A percentile compares a stretch with the other conserved stretches of the same genome.
These are phyloP conservation scores for Diplodia corticola DNA, from an alignment of 2,329 filamentous ascomycete genomes.

Conservation along the genomic window DNA sequence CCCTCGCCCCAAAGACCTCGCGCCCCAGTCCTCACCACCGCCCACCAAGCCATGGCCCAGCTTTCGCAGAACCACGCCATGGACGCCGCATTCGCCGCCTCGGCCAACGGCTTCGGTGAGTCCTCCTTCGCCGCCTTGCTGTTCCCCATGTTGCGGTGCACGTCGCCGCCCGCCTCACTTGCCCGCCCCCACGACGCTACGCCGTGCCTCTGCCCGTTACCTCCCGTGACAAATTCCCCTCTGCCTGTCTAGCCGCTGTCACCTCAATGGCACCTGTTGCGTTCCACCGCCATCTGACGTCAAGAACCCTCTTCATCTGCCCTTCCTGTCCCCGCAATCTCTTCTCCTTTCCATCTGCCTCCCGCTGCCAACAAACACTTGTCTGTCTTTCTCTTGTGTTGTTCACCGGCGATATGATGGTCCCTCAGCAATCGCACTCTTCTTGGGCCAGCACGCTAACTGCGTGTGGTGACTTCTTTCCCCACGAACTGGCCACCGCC, in stretches of 20 bases:
- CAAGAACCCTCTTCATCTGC: not conserved
- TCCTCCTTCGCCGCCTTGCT: not conserved
- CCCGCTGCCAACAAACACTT: not conserved
- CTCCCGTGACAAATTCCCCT: conserved; percentile 11
- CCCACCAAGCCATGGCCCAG: conserved; percentile 2
- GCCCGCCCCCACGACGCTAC: not conserved
- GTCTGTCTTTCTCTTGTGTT: not conserved
- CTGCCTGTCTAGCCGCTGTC: not conserved
- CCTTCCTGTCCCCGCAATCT: too few relatives aligned
- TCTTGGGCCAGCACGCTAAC: conserved; percentile 14
- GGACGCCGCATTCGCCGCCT: conserved; percentile 4
- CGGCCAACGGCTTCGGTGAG: conserved; percentile 20
- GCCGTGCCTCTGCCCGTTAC: not conserved
- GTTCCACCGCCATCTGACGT: not conserved
- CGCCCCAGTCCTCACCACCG: not conserved
- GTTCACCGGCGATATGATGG: not conserved
- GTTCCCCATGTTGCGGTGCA: not conserved
- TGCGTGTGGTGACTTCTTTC: conserved; percentile 13
- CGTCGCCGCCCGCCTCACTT: too few relatives aligned
- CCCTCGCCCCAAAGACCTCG: too few relatives aligned
- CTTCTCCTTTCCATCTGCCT: not conserved
- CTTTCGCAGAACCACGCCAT: conserved; percentile 18
- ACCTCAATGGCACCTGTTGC: not conserved
- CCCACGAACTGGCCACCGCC: conserved; percentile 1
- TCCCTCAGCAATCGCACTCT: not conserved